Base-by-base conservation (phyloP, 2,329 filamentous ascomycete species). In the Fusarium sambucinum region DNA sequence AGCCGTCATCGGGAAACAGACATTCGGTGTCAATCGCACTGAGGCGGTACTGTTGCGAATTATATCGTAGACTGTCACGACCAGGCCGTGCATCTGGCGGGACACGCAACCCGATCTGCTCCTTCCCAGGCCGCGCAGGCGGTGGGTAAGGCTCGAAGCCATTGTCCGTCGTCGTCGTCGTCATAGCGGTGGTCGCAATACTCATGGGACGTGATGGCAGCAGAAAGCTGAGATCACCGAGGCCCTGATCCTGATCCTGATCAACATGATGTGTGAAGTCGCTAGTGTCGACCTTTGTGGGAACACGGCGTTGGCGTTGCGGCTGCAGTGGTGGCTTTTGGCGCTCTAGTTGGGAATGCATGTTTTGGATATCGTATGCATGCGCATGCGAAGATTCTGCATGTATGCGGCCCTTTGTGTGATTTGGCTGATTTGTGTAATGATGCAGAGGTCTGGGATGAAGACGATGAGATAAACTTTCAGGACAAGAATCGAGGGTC, bases 201-300 rank as follows among this genome's bases (percentile, higher is more conserved):
- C 73, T 74, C 54, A 68, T 70, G 35, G 71, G 71, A 19, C 73
- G 73, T 16, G 73, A 74, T 35, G 59, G 59, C 40, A 74, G 46
- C 17, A 74, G 50, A 42, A 74, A 74, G 52, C 63, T 74, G 35
- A 68, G 61, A 32, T 72, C 58, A 27, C 55, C 66, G 10, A 73
- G 50, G 46, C 70, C 61, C 41, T 59, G 57, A 33, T 56, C 59
- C 55, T 52, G 69, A 38, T 45, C 55, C 41, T 59, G 58, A 35
- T 57, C 59, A 29, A 46, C 44, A 42, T 54, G 32, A 37, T 67
- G 59, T 14, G 40, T 55, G 54, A 30, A 45, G 27, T 66, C 59
- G 51, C 38, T 57, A 52, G 56, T 61, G 50, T 55, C 60, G 29
- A 59, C 57, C 46, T 59, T 70, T 42, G 59, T 45, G 50, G 63